These are phyloP conservation scores for Fusarium scirpi DNA, from an alignment of 2,329 filamentous ascomycete species.

Conservation along the genomic window DNA sequence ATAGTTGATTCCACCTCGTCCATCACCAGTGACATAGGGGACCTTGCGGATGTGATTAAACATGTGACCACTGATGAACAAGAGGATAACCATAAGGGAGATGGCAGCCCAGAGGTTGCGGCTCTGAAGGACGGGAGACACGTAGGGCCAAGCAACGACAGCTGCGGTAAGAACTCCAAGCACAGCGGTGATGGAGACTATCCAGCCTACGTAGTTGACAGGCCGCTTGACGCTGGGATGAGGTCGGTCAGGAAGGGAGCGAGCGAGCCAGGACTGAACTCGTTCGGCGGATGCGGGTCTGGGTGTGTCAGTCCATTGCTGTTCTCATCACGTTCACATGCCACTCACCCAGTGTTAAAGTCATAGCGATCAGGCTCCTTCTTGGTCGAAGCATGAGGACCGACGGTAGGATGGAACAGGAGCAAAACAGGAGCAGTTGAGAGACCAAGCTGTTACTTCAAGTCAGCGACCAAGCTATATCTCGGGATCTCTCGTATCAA, in stretches of 20 bases:
- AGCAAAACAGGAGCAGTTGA: constrained; percentile 94
- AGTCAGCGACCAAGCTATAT: constrained; percentile 19
- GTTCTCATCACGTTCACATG: neutral
- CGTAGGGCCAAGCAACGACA: constrained; percentile 79
- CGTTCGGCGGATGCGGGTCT: constrained; percentile 82
- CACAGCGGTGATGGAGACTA: constrained; percentile 73
- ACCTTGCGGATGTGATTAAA: constrained; percentile 98
- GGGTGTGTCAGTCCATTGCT: neutral
- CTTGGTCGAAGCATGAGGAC: constrained; percentile 79
- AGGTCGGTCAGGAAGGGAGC: constrained; percentile 81
- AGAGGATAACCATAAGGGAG: constrained; percentile 86
- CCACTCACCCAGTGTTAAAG: constrained; percentile 80
- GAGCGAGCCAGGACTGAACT: constrained; percentile 81
- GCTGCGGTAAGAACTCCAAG: constrained; percentile 77
- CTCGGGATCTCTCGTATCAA: neutral
- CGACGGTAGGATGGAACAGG: constrained; percentile 86
- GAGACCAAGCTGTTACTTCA: constrained; percentile 76
- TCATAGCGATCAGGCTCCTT: constrained; percentile 82
- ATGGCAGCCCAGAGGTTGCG: constrained; percentile 94
- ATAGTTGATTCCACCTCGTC: constrained; percentile 87
- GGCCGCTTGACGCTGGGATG: constrained; percentile 85
- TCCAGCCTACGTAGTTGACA: constrained; percentile 85
- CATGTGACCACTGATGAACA: constrained; percentile 98
- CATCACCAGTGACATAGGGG: constrained; percentile 89
- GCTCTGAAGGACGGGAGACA: constrained; percentile 86